Conservation (phyloP, 2,329 filamentous ascomycete species). For the Fusarium palustre region DNA sequence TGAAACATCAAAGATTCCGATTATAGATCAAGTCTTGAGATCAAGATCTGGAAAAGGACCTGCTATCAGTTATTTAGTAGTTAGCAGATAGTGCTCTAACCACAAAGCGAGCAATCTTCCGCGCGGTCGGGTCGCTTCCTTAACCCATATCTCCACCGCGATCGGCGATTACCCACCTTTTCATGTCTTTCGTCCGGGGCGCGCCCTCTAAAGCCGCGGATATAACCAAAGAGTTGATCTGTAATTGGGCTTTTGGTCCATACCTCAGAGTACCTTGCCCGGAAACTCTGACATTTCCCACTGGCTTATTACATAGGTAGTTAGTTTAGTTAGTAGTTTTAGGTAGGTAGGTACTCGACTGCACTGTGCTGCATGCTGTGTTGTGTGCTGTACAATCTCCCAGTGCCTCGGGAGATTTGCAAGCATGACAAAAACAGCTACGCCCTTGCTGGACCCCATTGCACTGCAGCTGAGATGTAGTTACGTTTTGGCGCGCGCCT, state of each 20-base stretch:
- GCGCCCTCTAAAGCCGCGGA: slow-evolving; percentile 38
- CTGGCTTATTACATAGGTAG: neutral
- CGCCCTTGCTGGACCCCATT: slow-evolving; percentile 34
- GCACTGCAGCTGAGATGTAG: slow-evolving; percentile 5
- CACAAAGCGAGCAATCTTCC: slow-evolving; percentile 19
- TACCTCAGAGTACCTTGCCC: slow-evolving; percentile 2
- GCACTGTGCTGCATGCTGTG: too few relatives aligned
- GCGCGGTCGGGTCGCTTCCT: slow-evolving; percentile 24
- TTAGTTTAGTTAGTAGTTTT: too few relatives aligned
- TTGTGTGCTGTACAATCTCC: neutral
- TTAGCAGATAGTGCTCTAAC: slow-evolving; percentile 17
- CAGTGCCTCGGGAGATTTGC: slow-evolving; percentile 42
- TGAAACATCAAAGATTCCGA: neutral
- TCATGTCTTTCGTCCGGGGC: slow-evolving; percentile 32
- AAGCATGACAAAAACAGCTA: slow-evolving; percentile 45
- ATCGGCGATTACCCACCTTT: slow-evolving; percentile 41
- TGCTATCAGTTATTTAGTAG: too few relatives aligned
- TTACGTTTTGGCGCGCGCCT: slow-evolving; percentile 7
- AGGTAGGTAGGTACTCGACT: too few relatives aligned
- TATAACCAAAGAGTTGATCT: slow-evolving; percentile 28
- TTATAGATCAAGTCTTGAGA: slow-evolving; percentile 1
- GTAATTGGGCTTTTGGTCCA: slow-evolving; percentile 21
- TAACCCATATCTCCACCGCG: slow-evolving; percentile 31
- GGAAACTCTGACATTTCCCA: slow-evolving; percentile 6
- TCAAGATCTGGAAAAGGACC: slow-evolving; percentile 2